Conservation (phyloP, 2,329 filamentous ascomycete genomes). For the Cladosporium sphaerospermum region DNA sequence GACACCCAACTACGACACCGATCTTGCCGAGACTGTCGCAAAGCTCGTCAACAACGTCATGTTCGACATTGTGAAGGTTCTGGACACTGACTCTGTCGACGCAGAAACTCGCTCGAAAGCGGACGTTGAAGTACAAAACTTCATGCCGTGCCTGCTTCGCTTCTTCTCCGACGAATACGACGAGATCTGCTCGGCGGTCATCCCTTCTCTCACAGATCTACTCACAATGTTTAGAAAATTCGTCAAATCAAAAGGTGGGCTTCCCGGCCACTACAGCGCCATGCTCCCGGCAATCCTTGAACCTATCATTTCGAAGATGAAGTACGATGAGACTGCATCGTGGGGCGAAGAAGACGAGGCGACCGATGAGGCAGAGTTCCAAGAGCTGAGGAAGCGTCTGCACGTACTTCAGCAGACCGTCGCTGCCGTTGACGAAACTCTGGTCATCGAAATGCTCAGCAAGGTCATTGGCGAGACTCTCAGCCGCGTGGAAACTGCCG, state of each 20-base stretch:
- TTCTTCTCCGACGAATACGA: slow-evolving; percentile 98
- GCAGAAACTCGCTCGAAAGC: slow-evolving; percentile 65
- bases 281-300: slow-evolving; percentile 86
- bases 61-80: slow-evolving; percentile 76
- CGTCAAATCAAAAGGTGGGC: slow-evolving; percentile 52
- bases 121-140: slow-evolving; percentile 73
- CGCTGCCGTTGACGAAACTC: slow-evolving; percentile 75
- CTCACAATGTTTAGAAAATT: slow-evolving; percentile 84
- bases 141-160: slow-evolving; percentile 78
- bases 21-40: slow-evolving; percentile 88
- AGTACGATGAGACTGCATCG: slow-evolving; percentile 87
- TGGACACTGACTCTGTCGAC: slow-evolving; percentile 63
- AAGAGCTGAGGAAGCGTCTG: slow-evolving; percentile 83
- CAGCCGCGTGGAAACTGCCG: slow-evolving; percentile 67
- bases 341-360: slow-evolving; percentile 95
- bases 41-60: slow-evolving; percentile 91
- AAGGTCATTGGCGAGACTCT: slow-evolving; percentile 85
- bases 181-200: slow-evolving; percentile 93
- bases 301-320: slow-evolving; percentile 91
- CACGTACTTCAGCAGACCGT: slow-evolving; percentile 90
- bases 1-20: slow-evolving; percentile 85
- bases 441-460: slow-evolving; percentile 85
- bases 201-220: slow-evolving; percentile 86
- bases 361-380: slow-evolving; percentile 95
- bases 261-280: slow-evolving; percentile 68